These are phyloP conservation scores for Fusarium buxicola DNA, from an alignment of 2,329 filamentous ascomycete genomes.

Conservation along the genomic window DNA sequence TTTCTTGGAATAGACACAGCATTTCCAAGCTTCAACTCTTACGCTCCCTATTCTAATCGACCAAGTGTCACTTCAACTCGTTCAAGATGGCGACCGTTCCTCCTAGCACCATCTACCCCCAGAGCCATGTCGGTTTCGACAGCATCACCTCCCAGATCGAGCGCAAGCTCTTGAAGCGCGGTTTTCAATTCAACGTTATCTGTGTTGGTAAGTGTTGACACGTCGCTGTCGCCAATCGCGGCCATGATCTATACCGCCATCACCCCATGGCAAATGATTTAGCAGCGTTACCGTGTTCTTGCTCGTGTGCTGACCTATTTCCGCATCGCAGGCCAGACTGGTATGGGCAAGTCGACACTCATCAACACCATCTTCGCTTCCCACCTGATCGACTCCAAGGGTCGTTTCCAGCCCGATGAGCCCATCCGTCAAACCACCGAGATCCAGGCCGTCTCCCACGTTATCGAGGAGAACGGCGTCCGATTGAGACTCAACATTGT, in stretches of 20 bases:
- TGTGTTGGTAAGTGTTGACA: constrained; percentile 84
- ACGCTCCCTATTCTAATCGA: constrained; percentile 49
- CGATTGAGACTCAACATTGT: constrained; percentile 98
- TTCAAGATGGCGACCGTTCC: constrained; percentile 71
- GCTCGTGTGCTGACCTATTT: constrained; percentile 28
- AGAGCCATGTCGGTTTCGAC: constrained; percentile 99
- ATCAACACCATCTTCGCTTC: constrained; percentile 99
- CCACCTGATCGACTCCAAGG: constrained; percentile 99
- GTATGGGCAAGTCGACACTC: constrained; percentile 97
- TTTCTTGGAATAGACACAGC: constrained; percentile 47
- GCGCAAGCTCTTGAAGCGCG: constrained; percentile 99
- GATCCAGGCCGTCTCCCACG: constrained; percentile 97
- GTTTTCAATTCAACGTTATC: constrained; percentile 99
- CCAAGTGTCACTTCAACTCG: constrained; percentile 38
- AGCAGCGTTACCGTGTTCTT: constrained; percentile 10
- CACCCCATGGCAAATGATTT: constrained; percentile 30
- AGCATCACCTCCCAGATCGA: constrained; percentile 99
- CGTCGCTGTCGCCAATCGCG: constrained; percentile 19
- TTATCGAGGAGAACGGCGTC: constrained; percentile 99
- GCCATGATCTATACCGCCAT: constrained; percentile 16
- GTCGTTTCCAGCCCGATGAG: constrained; percentile 91
- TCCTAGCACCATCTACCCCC: constrained; percentile 81
- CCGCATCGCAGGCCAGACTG: constrained; percentile 82
- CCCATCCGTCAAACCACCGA: constrained; percentile 95
- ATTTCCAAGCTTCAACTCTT: constrained; percentile 46